Conservation (phyloP, 306 rosid species). For the Vigna nakashimae region DNA sequence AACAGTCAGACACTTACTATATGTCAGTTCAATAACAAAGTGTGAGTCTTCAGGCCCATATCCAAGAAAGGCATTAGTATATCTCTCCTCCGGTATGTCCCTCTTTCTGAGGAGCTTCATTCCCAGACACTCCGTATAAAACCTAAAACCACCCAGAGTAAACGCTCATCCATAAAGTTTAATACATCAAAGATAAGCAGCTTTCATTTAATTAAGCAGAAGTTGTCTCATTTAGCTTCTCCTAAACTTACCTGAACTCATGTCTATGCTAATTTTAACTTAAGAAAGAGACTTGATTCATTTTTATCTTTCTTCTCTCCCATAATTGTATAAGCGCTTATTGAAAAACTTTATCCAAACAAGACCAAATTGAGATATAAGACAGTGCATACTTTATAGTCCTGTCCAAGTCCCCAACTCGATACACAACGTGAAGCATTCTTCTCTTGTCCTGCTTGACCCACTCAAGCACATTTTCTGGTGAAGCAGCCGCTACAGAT, state of each 20-base stretch:
- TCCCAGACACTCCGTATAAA: slow-evolving; percentile 94
- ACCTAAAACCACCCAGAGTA: slow-evolving; percentile 64
- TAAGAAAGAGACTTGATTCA: not conserved
- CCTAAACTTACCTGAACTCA: not conserved
- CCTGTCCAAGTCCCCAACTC: slow-evolving; percentile 93
- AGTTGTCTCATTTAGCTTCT: not conserved
- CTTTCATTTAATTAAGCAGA: not conserved
- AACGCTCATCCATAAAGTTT: slow-evolving; percentile 2
- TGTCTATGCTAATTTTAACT: not conserved
- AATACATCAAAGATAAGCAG: not conserved
- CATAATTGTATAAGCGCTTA: not conserved
- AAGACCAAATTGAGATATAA: not conserved
- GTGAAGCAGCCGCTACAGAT: slow-evolving; percentile 67
- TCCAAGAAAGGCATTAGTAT: slow-evolving; percentile 95
- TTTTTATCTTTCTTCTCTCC: not conserved
- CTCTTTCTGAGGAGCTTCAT: slow-evolving; percentile 96
- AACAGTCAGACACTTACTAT: slow-evolving; percentile 68
- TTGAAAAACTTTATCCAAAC: not conserved
- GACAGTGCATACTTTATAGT: slow-evolving; percentile 73
- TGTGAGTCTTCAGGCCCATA: slow-evolving; percentile 98
- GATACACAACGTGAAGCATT: slow-evolving; percentile 92
- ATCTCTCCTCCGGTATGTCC: slow-evolving; percentile 98
- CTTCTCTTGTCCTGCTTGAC: slow-evolving; percentile 88
- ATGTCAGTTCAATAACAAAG: slow-evolving; percentile 93
- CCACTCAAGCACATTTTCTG: slow-evolving; percentile 90